Evolutionary conservation across 2,329 filamentous ascomycete species (phyloP), one percentile per base, ranked within the genome.

Genomic region (Rutstroemia sp.): DNA sequence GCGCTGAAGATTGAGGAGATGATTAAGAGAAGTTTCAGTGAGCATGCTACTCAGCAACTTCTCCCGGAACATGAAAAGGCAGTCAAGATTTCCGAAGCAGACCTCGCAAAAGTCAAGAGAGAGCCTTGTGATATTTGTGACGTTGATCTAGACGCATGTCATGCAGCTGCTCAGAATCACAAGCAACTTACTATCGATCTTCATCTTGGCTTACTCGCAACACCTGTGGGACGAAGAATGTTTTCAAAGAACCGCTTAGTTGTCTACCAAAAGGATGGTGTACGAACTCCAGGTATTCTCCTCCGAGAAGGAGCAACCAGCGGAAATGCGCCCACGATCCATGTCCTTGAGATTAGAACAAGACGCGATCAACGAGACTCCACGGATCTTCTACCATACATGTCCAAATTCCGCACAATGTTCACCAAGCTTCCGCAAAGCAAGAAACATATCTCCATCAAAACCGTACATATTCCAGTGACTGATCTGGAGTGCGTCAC

Each of bases 11-110:
- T 99, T 64, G 94, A 99, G 71, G 94, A 99, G 73, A 99, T 99
- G 94, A 99, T 99, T 76, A 99, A 99, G 79, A 87, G 94, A 63
- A 96, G 92, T 71, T 99, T 99, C 77, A 96, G 92, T 52, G 94
- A 99, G 71, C 94, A 99, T 72, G 92, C 92, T 23, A 97, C 92
- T 0, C 94, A 99, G 69, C 92, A 95, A 60, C 74, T 97, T 12
- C 77, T 97, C 1, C 94, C 94, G 0, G 92, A 97, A 71, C 92
- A 97, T 65, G 92, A 99, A 72, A 95, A 95, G 72, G 88, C 91
- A 57, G 90, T 99, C 59, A 91, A 92, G 69, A 65, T 96, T 2
- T 95, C 92, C 0, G 92, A 99, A 70, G 92, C 89, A 4, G 92
- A 95, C 73, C 74, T 99, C 56, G 90, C 85, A 54, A 95, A 92